phyloP scores from a whole-genome alignment of 1,284 basidiomycete species.

The Ceratobasidium sp. region DNA sequence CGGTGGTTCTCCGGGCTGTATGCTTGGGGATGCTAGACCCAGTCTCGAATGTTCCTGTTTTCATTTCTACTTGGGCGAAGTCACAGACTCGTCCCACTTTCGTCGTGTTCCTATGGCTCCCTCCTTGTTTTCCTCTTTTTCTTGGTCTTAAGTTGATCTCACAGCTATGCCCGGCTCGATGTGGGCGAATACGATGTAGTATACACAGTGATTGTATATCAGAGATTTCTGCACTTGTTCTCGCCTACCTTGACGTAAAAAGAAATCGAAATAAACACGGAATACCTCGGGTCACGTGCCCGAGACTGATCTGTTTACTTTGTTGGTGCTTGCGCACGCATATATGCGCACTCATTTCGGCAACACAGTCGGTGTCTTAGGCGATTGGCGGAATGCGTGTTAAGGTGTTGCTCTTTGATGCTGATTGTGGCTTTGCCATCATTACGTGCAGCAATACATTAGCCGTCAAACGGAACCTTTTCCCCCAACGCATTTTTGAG shows the following conservation, averaged over 20 bases:
- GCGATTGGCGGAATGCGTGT: too few relatives aligned
- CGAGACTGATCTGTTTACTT: not conserved
- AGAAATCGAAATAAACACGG: too few relatives aligned
- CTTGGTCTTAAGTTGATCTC: conserved; percentile 34
- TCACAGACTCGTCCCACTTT: not conserved
- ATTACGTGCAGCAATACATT: too few relatives aligned
- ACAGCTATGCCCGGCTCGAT: conserved; percentile 1
- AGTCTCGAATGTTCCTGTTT: not conserved
- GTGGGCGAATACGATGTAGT: conserved; percentile 46
- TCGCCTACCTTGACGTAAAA: not conserved
- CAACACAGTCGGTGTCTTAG: too few relatives aligned
- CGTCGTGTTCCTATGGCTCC: conserved; percentile 25
- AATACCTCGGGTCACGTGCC: too few relatives aligned
- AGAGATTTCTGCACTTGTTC: conserved; percentile 28
- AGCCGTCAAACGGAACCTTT: too few relatives aligned
- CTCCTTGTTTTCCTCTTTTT: conserved; percentile 21
- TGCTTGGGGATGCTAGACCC: too few relatives aligned
- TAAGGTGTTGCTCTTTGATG: too few relatives aligned
- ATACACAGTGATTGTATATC: conserved; percentile 42
- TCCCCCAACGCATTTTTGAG: too few relatives aligned
- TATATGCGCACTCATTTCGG: not conserved
- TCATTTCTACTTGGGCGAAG: not conserved
- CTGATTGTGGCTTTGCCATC: too few relatives aligned
- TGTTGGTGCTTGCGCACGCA: conserved; percentile 12
- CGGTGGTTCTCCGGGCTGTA: not conserved